These are phyloP conservation scores for Globisporangium middletonii DNA, from an alignment of 352 stramenopile genomes.

Conservation along the genomic window DNA sequence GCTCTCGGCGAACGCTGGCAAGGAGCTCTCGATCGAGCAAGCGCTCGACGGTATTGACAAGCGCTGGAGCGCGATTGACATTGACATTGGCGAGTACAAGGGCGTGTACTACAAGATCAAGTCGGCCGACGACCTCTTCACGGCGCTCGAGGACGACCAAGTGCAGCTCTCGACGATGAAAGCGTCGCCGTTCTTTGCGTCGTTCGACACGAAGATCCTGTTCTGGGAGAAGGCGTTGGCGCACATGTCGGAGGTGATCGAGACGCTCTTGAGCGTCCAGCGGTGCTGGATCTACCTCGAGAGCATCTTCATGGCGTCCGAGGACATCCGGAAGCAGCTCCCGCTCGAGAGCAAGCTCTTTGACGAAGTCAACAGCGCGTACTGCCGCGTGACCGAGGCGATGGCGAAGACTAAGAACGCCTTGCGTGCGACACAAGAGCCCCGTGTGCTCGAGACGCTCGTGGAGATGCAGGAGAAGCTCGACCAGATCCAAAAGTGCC, in stretches of 20 bases:
- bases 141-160: slow-evolving; percentile 88
- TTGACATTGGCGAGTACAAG: slow-evolving; percentile 92
- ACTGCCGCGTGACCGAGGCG: slow-evolving; percentile 61
- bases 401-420: slow-evolving; percentile 82
- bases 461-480: slow-evolving; percentile 82
- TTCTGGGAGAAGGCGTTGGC: slow-evolving; percentile 86
- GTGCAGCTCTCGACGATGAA: slow-evolving; percentile 93
- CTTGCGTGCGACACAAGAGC: slow-evolving; percentile 54
- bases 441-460: slow-evolving; percentile 53
- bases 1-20: slow-evolving; percentile 86
- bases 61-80: slow-evolving; percentile 82
- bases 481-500: slow-evolving; percentile 84
- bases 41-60: slow-evolving; percentile 82
- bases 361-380: slow-evolving; percentile 82
- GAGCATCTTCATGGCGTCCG: slow-evolving; percentile 93
- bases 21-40: slow-evolving; percentile 91
- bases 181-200: slow-evolving; percentile 90
- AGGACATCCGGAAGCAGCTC: slow-evolving; percentile 93
- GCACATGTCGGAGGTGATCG: slow-evolving; percentile 88
- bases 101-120: slow-evolving; percentile 91
- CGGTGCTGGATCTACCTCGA: slow-evolving; percentile 95
- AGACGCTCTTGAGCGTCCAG: slow-evolving; percentile 86
- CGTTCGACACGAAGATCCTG: slow-evolving; percentile 86
- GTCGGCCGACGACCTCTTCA: slow-evolving; percentile 89
- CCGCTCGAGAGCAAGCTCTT: slow-evolving; percentile 82